Evolutionary conservation across 441 rosid genomes (phyloP), one percentile per base, ranked within the genome.

Genomic region (Erodium chrysanthum): DNA sequence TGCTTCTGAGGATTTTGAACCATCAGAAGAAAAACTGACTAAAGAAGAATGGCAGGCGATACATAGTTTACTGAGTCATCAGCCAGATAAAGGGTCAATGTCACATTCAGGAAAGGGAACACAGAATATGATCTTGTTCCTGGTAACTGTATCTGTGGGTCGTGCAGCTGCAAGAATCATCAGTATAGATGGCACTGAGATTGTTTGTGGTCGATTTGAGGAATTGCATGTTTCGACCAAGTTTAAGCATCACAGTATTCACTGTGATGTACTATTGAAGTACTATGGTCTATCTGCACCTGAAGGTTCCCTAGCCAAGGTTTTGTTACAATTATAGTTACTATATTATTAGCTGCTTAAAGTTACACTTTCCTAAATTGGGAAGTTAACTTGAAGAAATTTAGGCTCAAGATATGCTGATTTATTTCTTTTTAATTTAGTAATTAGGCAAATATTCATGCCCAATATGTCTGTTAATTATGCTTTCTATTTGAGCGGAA

Each of bases 221-320:
- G 89, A 92, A 71, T 92, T 95, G 60, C 78, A 84, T 64, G 85
- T 95, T 69, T 84, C 85, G 44, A 88, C 96, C 50, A 95, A 95
- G 81, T 80, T 88, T 73, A 92, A 83, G 74, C 70, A 79, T 74
- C 90, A 89, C 65, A 82, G 95, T 78, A 84, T 85, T 63, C 87
- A 86, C 64, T 90, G 86, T 60, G 90, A 95, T 77, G 83, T 92
- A 73, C 81, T 78, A 33, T 77, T 95, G 79, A 92, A 81, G 79
- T 95, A 83, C 73, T 92, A 90, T 84, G 99, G 99, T 73, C 80
- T 95, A 80, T 92, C 96, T 71, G 88, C 93, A 65, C 99, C 98
- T 69, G 99, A 92, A 82, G 99, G 99, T 75, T 86, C 98, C 31
- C 88, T 95, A 80, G 97, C 97, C 33, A 86, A 95, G 99, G 99